These are phyloP conservation scores for Albifimbria verrucaria DNA, from an alignment of 2,329 filamentous ascomycete genomes.

Conservation along the genomic window DNA sequence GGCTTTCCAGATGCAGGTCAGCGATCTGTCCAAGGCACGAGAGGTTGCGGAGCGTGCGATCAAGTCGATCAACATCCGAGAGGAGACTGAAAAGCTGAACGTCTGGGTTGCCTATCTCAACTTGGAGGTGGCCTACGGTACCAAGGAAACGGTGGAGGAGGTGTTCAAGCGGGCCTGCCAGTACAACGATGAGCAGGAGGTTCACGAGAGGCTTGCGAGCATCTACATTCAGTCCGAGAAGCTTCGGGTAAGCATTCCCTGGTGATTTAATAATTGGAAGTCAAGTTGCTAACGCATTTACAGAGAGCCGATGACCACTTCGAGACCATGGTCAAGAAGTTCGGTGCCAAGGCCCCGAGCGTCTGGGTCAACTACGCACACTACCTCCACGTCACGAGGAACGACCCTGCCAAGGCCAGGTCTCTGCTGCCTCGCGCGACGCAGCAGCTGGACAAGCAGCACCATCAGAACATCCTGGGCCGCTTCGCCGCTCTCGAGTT, in stretches of 20 bases:
- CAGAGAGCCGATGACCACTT: conserved; percentile 89
- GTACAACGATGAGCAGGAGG: conserved; percentile 87
- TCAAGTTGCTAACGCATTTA: conserved; percentile 23
- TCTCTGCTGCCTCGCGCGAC: conserved; percentile 78
- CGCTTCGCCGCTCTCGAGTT: conserved; percentile 94
- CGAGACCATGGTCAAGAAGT: conserved; percentile 83
- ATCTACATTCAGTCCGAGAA: conserved; percentile 94
- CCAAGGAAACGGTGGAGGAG: conserved; percentile 75
- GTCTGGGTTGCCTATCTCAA: conserved; percentile 95
- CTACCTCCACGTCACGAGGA: conserved; percentile 76
- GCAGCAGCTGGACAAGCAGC: conserved; percentile 70
- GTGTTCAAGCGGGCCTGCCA: conserved; percentile 91
- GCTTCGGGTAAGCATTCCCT: conserved; percentile 60
- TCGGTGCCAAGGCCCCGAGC: conserved; percentile 72
- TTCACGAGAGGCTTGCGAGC: conserved; percentile 84
- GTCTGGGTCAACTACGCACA: conserved; percentile 95
- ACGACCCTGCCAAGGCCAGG: conserved; percentile 70
- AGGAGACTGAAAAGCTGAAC: conserved; percentile 90
- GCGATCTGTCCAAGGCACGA: conserved; percentile 82
- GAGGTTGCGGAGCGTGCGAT: conserved; percentile 89
- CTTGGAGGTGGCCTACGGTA: conserved; percentile 86
- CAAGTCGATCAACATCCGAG: conserved; percentile 84
- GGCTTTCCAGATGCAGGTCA: conserved; percentile 94
- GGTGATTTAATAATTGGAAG: not conserved
- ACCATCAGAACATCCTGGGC: conserved; percentile 67